A percentile compares a stretch with the other conserved stretches of the same genome.
Conservation (phyloP, 371 early-diverging fungal genomes). For the Zopfochytrium polystomum region DNA sequence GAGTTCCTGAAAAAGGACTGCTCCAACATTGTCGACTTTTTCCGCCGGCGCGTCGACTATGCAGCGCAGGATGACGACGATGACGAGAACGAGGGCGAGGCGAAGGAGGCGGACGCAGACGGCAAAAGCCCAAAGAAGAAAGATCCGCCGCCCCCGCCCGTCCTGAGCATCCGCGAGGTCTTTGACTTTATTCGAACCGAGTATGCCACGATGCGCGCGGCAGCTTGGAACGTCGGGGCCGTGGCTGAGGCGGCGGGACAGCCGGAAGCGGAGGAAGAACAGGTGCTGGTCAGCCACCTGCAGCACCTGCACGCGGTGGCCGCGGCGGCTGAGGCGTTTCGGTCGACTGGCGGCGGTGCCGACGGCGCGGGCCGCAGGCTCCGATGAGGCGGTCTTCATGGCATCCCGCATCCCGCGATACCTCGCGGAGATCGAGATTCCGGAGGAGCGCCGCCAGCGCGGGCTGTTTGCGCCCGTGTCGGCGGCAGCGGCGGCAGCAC, state of each 20-base stretch:
- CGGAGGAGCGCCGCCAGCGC: too few species aligned
- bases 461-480: too few species aligned
- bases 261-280: constrained; percentile 21
- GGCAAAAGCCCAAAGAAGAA: neutral
- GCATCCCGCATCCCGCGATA: constrained; percentile 90
- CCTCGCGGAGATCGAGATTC: constrained; percentile 86
- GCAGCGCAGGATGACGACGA: too few species aligned
- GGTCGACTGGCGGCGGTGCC: constrained; percentile 26
- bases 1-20: constrained; percentile 97
- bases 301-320: constrained; percentile 4
- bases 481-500: too few species aligned
- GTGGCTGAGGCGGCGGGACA: neutral
- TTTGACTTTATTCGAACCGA: constrained; percentile 78
- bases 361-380: constrained; percentile 24
- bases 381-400: constrained; percentile 80
- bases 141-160: constrained; percentile 51
- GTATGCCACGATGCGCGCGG: constrained; percentile 10
- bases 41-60: constrained; percentile 61
- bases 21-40: constrained; percentile 93
- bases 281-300: constrained; percentile 28
- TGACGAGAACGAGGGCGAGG: too few species aligned
- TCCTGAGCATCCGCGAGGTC: constrained; percentile 70
- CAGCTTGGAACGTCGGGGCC: neutral
- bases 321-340: neutral
- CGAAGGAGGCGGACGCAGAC: too few species aligned